A percentile compares a stretch with the other conserved stretches of the same genome.
phyloP scores from a whole-genome alignment of 805 yeast genomes.

The Ogataea allantospora region DNA sequence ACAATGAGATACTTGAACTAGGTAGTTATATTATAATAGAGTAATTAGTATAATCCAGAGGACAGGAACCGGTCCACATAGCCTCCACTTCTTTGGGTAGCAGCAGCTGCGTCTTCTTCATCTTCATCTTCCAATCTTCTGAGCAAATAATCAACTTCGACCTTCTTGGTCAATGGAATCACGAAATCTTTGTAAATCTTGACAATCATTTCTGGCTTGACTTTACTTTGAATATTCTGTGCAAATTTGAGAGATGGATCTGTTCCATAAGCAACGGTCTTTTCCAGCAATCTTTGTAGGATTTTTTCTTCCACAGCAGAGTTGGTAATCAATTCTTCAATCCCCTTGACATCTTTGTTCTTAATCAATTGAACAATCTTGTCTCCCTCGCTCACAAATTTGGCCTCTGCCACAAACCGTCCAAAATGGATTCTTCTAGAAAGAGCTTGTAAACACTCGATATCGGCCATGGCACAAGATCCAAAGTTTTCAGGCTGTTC shows the following conservation, averaged over 20 bases:
- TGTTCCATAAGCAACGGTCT: slow-evolving; percentile 83
- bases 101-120: slow-evolving; percentile 19
- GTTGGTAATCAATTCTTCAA: slow-evolving; percentile 82
- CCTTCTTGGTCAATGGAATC: slow-evolving; percentile 92
- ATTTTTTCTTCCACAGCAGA: slow-evolving; percentile 83
- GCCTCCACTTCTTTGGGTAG: slow-evolving; percentile 20
- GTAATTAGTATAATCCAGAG: slow-evolving; percentile 19
- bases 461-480: slow-evolving; percentile 79
- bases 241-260: slow-evolving; percentile 79
- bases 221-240: slow-evolving; percentile 67
- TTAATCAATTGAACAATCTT: slow-evolving; percentile 62
- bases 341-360: slow-evolving; percentile 64
- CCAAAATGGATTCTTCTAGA: slow-evolving; percentile 96
- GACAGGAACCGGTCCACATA: slow-evolving; percentile 27
- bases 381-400: slow-evolving; percentile 68
- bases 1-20: slow-evolving; percentile 64
- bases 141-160: slow-evolving; percentile 87
- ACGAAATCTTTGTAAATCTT: slow-evolving; percentile 81
- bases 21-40: slow-evolving; percentile 8
- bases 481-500: slow-evolving; percentile 88
- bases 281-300: slow-evolving; percentile 69
- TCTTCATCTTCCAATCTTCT: slow-evolving; percentile 68
- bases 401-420: slow-evolving; percentile 95
- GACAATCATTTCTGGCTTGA: slow-evolving; percentile 80
- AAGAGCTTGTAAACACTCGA: slow-evolving; percentile 81